Evolutionary conservation across 768 basidiomycete species (phyloP).

Genomic region (Gymnopilus junonius): DNA sequence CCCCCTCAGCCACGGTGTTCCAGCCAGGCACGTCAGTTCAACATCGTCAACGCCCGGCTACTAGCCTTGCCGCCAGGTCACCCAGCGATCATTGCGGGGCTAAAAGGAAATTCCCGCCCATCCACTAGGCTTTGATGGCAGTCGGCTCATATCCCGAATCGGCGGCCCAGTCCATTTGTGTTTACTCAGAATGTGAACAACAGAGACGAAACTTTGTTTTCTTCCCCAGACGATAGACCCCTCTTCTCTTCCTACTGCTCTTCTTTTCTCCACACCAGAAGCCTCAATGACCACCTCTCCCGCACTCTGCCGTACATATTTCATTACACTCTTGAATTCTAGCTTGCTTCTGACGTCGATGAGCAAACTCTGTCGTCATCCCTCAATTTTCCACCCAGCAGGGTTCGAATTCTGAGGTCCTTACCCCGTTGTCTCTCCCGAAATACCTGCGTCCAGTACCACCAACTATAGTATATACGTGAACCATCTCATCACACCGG

Average conservation of each 20-base stretch:
- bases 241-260: not conserved
- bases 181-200: not conserved
- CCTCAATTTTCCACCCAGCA: too few species aligned
- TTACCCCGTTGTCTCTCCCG: not conserved
- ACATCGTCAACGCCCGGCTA: not conserved
- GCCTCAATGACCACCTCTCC: not conserved
- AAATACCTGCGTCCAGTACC: not conserved
- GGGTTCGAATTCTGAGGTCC: not conserved
- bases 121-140: not conserved
- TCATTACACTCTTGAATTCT: not conserved
- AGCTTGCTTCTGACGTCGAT: not conserved
- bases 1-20: not conserved
- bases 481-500: constrained; percentile 1
- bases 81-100: not conserved
- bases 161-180: not conserved
- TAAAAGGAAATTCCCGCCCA: not conserved
- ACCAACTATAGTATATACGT: not conserved
- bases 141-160: not conserved
- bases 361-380: not conserved
- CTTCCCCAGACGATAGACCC: not conserved
- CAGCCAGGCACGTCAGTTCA: not conserved
- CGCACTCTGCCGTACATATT: not conserved
- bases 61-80: not conserved
- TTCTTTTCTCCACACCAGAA: not conserved
- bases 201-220: not conserved